These are phyloP conservation scores for Aspergillus indologenus DNA, from an alignment of 495 filamentous ascomycete genomes.

Conservation along the genomic window DNA sequence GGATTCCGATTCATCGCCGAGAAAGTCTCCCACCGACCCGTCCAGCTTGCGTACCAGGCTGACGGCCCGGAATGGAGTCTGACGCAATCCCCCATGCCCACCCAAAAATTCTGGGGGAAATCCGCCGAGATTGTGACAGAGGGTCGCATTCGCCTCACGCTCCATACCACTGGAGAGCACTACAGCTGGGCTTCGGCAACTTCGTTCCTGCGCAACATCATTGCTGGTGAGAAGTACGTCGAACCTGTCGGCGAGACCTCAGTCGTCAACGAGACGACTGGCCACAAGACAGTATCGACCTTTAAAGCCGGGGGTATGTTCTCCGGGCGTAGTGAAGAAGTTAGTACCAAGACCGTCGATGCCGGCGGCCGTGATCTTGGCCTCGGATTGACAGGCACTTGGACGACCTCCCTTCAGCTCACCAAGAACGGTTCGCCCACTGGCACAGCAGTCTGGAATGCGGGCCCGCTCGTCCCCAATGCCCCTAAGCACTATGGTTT, in stretches of 20 bases:
- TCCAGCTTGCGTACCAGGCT: slow-evolving; percentile 89
- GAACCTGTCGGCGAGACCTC: slow-evolving; percentile 89
- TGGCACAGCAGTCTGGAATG: slow-evolving; percentile 70
- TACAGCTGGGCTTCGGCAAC: slow-evolving; percentile 85
- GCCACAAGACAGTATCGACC: slow-evolving; percentile 72
- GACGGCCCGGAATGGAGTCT: slow-evolving; percentile 81
- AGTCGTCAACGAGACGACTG: slow-evolving; percentile 74
- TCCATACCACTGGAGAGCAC: slow-evolving; percentile 68
- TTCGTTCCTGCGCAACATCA: slow-evolving; percentile 90
- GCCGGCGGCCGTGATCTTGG: slow-evolving; percentile 57
- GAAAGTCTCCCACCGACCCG: slow-evolving; percentile 89
- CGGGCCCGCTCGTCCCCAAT: slow-evolving; percentile 69
- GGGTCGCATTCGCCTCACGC: slow-evolving; percentile 70
- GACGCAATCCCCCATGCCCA: slow-evolving; percentile 78
- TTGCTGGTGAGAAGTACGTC: slow-evolving; percentile 96
- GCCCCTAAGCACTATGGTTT: slow-evolving; percentile 79
- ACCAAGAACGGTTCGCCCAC: slow-evolving; percentile 55
- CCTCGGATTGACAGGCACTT: slow-evolving; percentile 70
- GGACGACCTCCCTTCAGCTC: slow-evolving; percentile 69
- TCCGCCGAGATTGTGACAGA: slow-evolving; percentile 89
- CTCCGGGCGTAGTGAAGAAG: slow-evolving; percentile 88
- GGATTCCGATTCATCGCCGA: slow-evolving; percentile 89
- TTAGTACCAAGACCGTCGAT: slow-evolving; percentile 68
- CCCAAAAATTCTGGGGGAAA: slow-evolving; percentile 99
- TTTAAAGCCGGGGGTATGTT: slow-evolving; percentile 97